These are phyloP conservation scores for Biscutella laevigata DNA, from an alignment of 441 rosid species.

Conservation along the genomic window DNA sequence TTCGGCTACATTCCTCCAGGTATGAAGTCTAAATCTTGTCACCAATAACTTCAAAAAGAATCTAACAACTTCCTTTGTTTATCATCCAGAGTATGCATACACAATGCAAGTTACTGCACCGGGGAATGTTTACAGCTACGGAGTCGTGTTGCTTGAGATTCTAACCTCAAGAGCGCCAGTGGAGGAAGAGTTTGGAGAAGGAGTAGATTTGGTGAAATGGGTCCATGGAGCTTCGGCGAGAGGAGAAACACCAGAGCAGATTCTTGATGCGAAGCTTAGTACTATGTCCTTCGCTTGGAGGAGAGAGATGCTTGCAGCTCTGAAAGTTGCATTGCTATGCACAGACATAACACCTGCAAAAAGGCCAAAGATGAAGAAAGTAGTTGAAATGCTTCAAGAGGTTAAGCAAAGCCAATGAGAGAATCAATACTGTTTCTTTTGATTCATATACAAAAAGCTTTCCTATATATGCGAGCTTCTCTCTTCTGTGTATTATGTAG, in stretches of 20 bases:
- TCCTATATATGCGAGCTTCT: conserved; percentile 19
- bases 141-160: conserved; percentile 88
- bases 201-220: conserved; percentile 96
- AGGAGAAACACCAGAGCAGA: conserved; percentile 95
- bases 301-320: conserved; percentile 88
- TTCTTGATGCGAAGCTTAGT: conserved; percentile 87
- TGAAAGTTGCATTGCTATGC: conserved; percentile 87
- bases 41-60: neutral
- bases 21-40: conserved; percentile 17
- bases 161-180: conserved; percentile 76
- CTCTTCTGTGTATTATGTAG: conserved; percentile 17
- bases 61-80: conserved; percentile 2
- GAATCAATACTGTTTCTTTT: neutral
- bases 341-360: conserved; percentile 88
- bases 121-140: conserved; percentile 92
- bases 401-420: conserved; percentile 42
- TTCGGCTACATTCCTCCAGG: conserved; percentile 98
- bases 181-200: conserved; percentile 88
- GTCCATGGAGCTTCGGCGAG: conserved; percentile 89
- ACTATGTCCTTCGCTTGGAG: conserved; percentile 93
- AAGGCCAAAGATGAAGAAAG: conserved; percentile 92
- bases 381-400: conserved; percentile 91
- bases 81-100: conserved; percentile 72
- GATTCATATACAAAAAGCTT: conserved; percentile 18
- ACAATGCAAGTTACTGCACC: conserved; percentile 99